Conservation (phyloP, 129 eudicot genomes). For the Artemisia argyi region DNA sequence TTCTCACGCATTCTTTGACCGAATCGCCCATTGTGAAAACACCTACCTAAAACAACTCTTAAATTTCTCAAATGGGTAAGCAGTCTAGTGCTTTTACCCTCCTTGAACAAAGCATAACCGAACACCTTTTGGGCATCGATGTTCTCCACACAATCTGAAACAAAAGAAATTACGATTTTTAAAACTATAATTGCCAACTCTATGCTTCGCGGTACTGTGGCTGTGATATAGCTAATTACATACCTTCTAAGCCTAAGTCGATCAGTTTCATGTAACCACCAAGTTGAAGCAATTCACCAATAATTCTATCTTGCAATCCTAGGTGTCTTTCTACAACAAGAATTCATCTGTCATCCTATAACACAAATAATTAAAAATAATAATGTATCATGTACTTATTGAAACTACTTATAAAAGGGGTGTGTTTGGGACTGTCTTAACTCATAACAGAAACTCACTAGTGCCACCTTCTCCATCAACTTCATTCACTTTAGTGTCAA, state of each 20-base stretch:
- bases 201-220: background rate
- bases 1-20: constrained; percentile 64
- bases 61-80: constrained; percentile 53
- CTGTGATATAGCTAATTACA: constrained; percentile 1
- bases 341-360: no score
- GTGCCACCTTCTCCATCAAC: no score
- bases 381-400: no score
- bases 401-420: no score
- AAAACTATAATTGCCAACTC: background rate
- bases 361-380: no score
- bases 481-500: no score
- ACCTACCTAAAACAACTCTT: constrained; percentile 52
- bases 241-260: constrained; percentile 60
- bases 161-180: background rate
- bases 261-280: constrained; percentile 51
- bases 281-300: no score
- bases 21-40: constrained; percentile 68
- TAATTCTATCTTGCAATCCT: no score
- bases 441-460: no score
- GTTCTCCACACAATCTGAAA: constrained; percentile 57
- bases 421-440: no score
- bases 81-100: constrained; percentile 48
- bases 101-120: constrained; percentile 68
- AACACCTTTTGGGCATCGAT: constrained; percentile 69
- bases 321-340: no score